Percentiles rank a stretch among this genome's conserved stretches.
Evolutionary conservation across 2,329 filamentous ascomycete species (phyloP).

Genomic region (Alternaria gaisen): DNA sequence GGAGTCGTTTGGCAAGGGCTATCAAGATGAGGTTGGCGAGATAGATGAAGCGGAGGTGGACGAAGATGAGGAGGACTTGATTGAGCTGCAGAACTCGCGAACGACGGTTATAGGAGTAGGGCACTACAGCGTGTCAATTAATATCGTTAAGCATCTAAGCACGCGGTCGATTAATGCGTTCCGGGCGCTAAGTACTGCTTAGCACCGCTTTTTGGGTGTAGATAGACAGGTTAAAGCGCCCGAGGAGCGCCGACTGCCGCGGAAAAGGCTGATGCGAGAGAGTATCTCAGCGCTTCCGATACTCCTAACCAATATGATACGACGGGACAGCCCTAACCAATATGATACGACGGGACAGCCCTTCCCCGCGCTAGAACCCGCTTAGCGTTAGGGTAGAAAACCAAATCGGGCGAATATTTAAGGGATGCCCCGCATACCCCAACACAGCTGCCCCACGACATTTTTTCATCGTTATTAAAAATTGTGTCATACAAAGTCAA

Average conservation of each 20-base stretch:
- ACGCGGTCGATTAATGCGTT: constrained; percentile 28
- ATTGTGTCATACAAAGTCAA: too few species aligned
- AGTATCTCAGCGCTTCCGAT: too few species aligned
- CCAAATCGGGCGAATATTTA: too few species aligned
- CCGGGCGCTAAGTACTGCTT: constrained; percentile 14
- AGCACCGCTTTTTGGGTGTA: not conserved
- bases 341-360: too few species aligned
- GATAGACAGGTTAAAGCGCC: not conserved
- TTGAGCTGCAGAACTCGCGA: constrained; percentile 23
- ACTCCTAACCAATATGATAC: too few species aligned
- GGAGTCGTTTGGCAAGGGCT: constrained; percentile 25
- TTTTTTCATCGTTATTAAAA: too few species aligned
- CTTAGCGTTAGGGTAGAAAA: too few species aligned
- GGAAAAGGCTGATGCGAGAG: too few species aligned
- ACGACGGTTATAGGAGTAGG: constrained; percentile 15
- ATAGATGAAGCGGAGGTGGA: constrained; percentile 31
- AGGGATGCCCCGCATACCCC: too few species aligned
- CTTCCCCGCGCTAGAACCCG: too few species aligned
- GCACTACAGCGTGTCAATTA: constrained; percentile 16
- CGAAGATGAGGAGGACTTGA: constrained; percentile 7
- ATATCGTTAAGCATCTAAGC: constrained; percentile 35
- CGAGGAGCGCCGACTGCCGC: not conserved
- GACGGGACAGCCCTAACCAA: too few species aligned
- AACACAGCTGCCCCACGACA: too few species aligned
- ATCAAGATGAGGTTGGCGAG: constrained; percentile 26